Base-by-base conservation (phyloP, 2,329 filamentous ascomycete species). In the Colletotrichum somersetense region DNA sequence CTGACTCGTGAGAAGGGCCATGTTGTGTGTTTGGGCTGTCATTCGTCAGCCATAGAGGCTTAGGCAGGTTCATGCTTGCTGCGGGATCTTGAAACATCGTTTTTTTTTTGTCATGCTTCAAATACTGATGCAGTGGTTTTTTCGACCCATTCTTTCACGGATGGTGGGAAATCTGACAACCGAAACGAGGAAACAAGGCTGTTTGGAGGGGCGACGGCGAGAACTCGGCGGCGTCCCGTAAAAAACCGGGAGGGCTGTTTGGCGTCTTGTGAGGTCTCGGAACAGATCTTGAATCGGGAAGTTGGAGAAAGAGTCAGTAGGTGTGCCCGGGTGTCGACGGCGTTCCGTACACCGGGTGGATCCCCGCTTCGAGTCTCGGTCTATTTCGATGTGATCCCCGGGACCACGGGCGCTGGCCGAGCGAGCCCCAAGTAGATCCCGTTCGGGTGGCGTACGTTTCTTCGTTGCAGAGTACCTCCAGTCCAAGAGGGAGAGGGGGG, bases 71-170 rank as follows among this genome's bases (percentile, higher is more conserved):
- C 59, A 48, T 65, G 62, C 52, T 57, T 48, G 62, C n/a, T 30
- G 52, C 55, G 59, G 66, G 57, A 69, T 72, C 59, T 61, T 66
- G 66, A 69, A 72, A 70, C 66, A 44, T 35, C n/a, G 7, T 33
- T 64, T 48, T 23, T 30, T 30, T 30, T 30, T 30, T 30, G 3
- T 30, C 44, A 35, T 61, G 61, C 58, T 72, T 72, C 66, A 57
- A 59, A 64, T 61, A 48, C 48, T 7, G 38, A 30, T 26, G 8
- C 14, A n/a, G n/a, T 33, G 6, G 46, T 42, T 59, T 69, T 69
- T 48, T 55, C 66, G 46, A 20, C 33, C 18, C 50, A n/a, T 61
- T 48, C 14, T 33, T 3, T 65, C 59, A 12, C 46, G 46, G 8
- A 48, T 14, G 10, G 53, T 20, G 16, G 23, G 26, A 12, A 20